phyloP scores from a whole-genome alignment of 129 eudicot species.

The Pulicaria dysenterica region DNA sequence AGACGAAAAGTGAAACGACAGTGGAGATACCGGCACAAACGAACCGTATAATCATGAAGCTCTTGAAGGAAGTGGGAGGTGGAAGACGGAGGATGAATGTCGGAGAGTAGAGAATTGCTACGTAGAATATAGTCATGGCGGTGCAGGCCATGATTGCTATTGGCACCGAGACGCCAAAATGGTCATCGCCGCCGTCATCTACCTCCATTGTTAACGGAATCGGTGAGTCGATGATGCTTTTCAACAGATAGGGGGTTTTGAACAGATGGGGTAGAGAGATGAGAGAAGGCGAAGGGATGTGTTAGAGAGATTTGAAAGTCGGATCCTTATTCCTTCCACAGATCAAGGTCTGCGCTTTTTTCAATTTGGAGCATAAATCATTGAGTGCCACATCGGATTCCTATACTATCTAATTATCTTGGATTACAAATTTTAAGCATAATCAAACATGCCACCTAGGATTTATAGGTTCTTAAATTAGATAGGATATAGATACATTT shows the following conservation, averaged over 20 bases:
- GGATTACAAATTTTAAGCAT: no score
- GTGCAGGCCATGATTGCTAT: slow-evolving; percentile 61
- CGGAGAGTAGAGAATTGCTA: slow-evolving; percentile 75
- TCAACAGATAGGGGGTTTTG: slow-evolving; percentile 32
- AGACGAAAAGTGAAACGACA: slow-evolving; percentile 51
- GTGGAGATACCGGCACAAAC: slow-evolving; percentile 76
- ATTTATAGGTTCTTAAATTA: no score
- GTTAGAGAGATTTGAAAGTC: no score
- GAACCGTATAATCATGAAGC: slow-evolving; percentile 83
- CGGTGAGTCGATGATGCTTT: slow-evolving; percentile 9
- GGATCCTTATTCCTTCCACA: no score
- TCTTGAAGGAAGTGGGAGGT: slow-evolving; percentile 58
- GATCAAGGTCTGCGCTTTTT: no score
- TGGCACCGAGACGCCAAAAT: slow-evolving; percentile 47
- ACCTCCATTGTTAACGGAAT: slow-evolving; percentile 46
- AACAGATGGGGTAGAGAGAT: no score
- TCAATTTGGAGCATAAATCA: no score
- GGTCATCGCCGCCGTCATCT: slow-evolving; percentile 18
- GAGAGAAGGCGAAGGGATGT: no score
- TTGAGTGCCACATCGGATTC: no score
- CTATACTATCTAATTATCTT: no score
- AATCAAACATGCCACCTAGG: no score
- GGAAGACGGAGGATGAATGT: slow-evolving; percentile 74
- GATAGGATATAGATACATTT: no score
- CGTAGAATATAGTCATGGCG: slow-evolving; percentile 71